Evolutionary conservation across 148 eudicot species (phyloP), one percentile per base, ranked within the genome.

Genomic region (Limonium bicolor): DNA sequence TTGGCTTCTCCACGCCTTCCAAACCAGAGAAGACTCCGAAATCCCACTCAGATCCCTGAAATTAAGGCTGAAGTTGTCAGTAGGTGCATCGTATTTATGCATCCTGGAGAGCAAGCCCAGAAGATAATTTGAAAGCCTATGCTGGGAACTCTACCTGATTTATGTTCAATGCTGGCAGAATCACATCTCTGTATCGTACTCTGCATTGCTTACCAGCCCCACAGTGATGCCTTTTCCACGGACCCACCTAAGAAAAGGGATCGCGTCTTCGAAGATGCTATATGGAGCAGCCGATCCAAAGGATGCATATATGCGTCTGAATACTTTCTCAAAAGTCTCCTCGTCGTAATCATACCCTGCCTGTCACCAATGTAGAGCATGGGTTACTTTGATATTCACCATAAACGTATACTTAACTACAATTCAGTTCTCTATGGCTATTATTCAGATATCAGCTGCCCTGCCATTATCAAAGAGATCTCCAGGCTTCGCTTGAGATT

Each of bases 231-330:
- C 95, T 5, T 65, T 58, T 36, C 64, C 43, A 27, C 94, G 92
- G 12, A 62, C 63, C 95, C 93, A 85, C 67, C 79, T 67, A 46
- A 90, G 72, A 63, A 90, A 90, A 41, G 95, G 94, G 48, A 68
- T 65, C 31, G 99, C 73, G 73, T 90, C 99, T 13, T 73, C 71
- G 60, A 90, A 85, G 40, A 81, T 35, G 5, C 64, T 41, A 53
- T 90, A 90, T 27, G 99, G 99, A 20, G 99, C 95, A 20, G 94
- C 61, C 24, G 99, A 90, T 48, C 99, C 99, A 52, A 90, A 90
- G 44, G 93, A 64, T 11, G 82, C 62, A 46, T 90, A 90, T 59
- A 90, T 78, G 65, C 99, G 88, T 56, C 65, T 80, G 62, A 90
- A 85, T 38, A 90, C 62, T 51, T 73, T 81, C 69, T 90, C 95